These are phyloP conservation scores for Croton setiger DNA, from an alignment of 441 rosid species.

Conservation along the genomic window DNA sequence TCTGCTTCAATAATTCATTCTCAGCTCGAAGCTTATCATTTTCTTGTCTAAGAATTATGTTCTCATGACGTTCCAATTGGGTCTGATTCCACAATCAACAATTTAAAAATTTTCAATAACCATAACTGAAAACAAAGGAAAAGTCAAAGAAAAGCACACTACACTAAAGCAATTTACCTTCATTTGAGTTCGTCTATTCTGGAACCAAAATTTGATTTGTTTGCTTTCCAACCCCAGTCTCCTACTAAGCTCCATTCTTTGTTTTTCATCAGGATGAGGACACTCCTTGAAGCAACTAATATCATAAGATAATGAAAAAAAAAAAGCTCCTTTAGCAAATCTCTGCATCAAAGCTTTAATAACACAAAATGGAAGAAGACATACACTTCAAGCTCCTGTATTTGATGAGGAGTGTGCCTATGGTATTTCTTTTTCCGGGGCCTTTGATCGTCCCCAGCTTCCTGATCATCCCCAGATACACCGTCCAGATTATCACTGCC, in stretches of 20 bases:
- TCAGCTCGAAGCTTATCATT: constrained; percentile 76
- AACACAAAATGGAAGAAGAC: not conserved
- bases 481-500: constrained; percentile 75
- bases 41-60: constrained; percentile 57
- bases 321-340: not conserved
- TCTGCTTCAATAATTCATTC: constrained; percentile 59
- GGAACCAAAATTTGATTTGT: constrained; percentile 95
- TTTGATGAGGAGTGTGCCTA: constrained; percentile 74
- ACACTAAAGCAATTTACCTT: constrained; percentile 43
- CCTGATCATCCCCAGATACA: constrained; percentile 62
- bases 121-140: not conserved
- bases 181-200: constrained; percentile 87
- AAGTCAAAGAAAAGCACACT: not conserved
- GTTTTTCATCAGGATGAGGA: constrained; percentile 92
- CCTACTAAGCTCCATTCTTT: constrained; percentile 71
- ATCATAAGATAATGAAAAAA: not conserved
- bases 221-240: constrained; percentile 64
- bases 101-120: not conserved
- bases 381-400: constrained; percentile 74
- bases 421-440: constrained; percentile 72
- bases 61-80: constrained; percentile 78
- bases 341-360: not conserved
- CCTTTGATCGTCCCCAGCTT: constrained; percentile 44
- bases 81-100: constrained; percentile 40
- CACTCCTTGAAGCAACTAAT: constrained; percentile 74